Conservation (phyloP, 169 alveolate species). For the Neospora caninum region DNA sequence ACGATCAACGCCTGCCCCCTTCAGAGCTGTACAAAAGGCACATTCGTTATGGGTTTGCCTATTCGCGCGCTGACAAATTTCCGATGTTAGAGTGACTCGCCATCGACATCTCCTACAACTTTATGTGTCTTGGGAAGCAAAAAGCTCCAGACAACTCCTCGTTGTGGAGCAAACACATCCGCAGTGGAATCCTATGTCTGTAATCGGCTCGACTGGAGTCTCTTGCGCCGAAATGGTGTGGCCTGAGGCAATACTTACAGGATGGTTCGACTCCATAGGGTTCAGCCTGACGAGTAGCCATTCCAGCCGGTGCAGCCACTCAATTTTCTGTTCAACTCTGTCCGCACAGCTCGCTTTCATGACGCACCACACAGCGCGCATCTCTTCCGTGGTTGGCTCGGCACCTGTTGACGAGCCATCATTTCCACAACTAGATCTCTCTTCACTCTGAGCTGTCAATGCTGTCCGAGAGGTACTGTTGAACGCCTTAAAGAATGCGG, state of each 20-base stretch:
- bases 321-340: background rate
- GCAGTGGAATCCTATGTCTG: too few relatives aligned
- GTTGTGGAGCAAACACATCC: too few relatives aligned
- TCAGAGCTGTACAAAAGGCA: too few relatives aligned
- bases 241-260: background rate
- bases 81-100: too few relatives aligned
- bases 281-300: conserved; percentile 26
- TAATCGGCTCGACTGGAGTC: too few relatives aligned
- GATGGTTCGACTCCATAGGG: conserved; percentile 39
- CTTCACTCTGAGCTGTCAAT: background rate
- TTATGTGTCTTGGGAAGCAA: too few relatives aligned
- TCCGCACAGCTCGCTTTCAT: conserved; percentile 31
- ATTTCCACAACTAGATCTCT: background rate
- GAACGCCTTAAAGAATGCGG: conserved; percentile 17
- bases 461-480: background rate
- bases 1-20: too few relatives aligned
- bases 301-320: conserved; percentile 47
- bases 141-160: too few relatives aligned
- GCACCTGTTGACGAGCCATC: background rate
- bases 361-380: conserved; percentile 38
- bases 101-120: too few relatives aligned
- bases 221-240: too few relatives aligned
- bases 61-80: too few relatives aligned
- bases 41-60: too few relatives aligned
- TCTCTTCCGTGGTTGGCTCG: conserved; percentile 21